Conservation (phyloP, 345 rosid genomes). For the Camelina neglecta region DNA sequence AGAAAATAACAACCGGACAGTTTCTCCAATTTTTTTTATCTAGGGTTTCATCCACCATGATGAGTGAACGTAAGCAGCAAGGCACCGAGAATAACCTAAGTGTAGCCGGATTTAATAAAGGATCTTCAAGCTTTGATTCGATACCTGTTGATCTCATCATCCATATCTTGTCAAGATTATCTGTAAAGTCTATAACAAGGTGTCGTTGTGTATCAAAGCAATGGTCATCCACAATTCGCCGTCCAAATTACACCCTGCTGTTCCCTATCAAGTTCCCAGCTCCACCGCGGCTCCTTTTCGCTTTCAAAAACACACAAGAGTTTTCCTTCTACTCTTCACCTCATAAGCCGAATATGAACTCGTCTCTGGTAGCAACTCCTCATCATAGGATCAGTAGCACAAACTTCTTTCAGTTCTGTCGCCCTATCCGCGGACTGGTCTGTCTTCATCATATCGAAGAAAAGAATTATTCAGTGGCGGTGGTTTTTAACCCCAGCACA, state of each 20-base stretch:
- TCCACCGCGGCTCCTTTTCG: not conserved
- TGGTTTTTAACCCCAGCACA: slow-evolving; percentile 6
- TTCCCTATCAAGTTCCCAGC: not conserved
- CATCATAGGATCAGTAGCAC: not conserved
- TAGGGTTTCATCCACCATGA: not conserved
- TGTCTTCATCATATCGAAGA: not conserved
- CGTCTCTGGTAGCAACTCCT: not conserved
- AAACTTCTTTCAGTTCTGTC: not conserved
- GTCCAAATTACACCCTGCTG: not conserved
- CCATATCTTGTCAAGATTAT: not conserved
- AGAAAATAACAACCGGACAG: no score
- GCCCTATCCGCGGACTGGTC: not conserved
- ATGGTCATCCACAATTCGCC: slow-evolving; percentile 7
- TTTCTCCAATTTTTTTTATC: no score
- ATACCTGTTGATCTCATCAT: not conserved
- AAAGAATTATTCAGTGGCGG: not conserved
- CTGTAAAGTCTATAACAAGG: not conserved
- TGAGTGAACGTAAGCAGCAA: slow-evolving; percentile 7
- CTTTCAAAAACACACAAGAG: not conserved
- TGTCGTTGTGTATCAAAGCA: slow-evolving; percentile 24
- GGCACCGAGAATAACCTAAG: not conserved
- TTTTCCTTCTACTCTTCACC: not conserved
- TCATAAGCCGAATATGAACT: not conserved
- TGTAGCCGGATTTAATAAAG: not conserved
- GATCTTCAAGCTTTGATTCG: not conserved